A percentile compares a stretch with the other conserved stretches of the same genome.
These are phyloP conservation scores for Acanthamoeba triangularis DNA, from an alignment of 208 protist species.

Conservation along the genomic window DNA sequence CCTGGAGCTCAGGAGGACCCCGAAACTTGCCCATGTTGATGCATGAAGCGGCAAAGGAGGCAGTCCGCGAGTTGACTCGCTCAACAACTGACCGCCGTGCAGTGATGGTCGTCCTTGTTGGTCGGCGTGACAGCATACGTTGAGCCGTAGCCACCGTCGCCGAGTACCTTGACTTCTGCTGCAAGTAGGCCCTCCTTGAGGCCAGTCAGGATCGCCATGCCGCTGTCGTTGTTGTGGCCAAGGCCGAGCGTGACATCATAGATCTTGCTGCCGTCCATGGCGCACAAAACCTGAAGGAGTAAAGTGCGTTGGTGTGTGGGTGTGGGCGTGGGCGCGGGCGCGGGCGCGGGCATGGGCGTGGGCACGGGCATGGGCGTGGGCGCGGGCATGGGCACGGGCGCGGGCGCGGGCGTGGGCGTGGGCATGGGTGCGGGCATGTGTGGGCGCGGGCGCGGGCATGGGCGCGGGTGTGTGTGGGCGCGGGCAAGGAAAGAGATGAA, in stretches of 20 bases:
- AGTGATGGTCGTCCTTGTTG: neutral
- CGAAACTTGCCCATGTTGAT: constrained; percentile 59
- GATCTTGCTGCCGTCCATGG: neutral
- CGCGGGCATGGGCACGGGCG: no score
- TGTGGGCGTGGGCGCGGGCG: no score
- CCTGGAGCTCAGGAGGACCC: neutral
- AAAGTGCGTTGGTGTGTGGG: no score
- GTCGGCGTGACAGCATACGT: neutral
- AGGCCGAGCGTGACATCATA: neutral
- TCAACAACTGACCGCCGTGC: neutral
- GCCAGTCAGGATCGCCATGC: neutral
- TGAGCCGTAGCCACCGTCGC: neutral
- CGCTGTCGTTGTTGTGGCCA: constrained; percentile 20
- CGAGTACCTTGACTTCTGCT: neutral
- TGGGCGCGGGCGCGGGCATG: no score
- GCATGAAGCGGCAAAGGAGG: constrained; percentile 15
- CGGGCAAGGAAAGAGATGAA: neutral
- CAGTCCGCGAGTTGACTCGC: neutral
- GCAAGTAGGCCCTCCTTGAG: constrained; percentile 10
- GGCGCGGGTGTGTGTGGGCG: neutral
- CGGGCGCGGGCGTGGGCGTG: no score
- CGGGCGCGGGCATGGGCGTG: no score
- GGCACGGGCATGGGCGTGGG: no score
- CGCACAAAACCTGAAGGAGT: neutral
- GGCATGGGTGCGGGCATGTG: no score